phyloP scores from a whole-genome alignment of 2,329 filamentous ascomycete genomes.

The Pezicula rhizophila region DNA sequence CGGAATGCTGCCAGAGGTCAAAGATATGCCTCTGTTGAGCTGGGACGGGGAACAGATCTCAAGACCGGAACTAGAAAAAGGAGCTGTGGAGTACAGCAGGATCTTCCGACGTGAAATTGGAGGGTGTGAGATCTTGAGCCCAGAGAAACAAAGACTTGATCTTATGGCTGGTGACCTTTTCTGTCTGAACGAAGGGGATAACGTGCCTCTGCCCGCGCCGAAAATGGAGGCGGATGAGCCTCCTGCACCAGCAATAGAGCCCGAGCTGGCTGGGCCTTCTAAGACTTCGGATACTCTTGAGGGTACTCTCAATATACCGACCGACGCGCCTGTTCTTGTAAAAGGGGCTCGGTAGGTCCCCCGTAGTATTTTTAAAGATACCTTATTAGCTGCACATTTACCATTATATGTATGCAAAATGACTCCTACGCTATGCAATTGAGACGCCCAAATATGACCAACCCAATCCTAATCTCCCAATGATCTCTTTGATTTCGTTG shows the following conservation, averaged over 20 bases:
- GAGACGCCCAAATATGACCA: neutral
- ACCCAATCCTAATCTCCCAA: neutral
- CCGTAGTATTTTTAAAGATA: neutral
- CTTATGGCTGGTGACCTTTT: conserved; percentile 21
- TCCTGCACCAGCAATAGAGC: neutral
- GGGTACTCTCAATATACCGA: neutral
- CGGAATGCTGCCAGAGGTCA: conserved; percentile 37
- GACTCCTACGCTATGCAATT: neutral
- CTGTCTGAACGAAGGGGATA: conserved; percentile 16
- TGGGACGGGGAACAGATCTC: conserved; percentile 53
- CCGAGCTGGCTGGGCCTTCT: neutral
- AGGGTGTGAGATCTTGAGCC: conserved; percentile 42
- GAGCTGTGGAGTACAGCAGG: conserved; percentile 45
- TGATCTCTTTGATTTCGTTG: conserved; percentile 29
- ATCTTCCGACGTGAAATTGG: conserved; percentile 61
- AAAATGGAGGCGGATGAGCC: no score
- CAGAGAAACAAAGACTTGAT: conserved; percentile 10
- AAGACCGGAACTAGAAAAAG: conserved; percentile 33
- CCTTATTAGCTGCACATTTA: neutral
- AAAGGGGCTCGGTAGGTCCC: neutral
- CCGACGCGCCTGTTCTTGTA: neutral
- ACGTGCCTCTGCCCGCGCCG: neutral
- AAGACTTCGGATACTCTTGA: no score
- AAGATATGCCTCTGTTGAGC: conserved; percentile 51
- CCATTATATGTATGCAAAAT: neutral